A percentile compares a stretch with the other conserved stretches of the same genome.
These are phyloP conservation scores for Aspergillus mulundensis DNA, from an alignment of 495 filamentous ascomycete genomes.

Conservation along the genomic window DNA sequence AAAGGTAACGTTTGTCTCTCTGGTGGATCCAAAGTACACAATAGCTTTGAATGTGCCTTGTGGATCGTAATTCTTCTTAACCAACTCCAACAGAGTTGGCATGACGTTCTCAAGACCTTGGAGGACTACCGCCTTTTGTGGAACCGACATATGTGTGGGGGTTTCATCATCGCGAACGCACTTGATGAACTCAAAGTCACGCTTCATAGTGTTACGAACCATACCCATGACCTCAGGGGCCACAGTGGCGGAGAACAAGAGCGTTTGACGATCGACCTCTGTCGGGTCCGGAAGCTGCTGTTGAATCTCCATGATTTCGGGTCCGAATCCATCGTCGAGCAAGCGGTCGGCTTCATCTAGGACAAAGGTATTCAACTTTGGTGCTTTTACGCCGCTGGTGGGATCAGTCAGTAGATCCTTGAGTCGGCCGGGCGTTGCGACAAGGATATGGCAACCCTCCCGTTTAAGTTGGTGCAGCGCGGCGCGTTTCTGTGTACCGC, in stretches of 20 bases:
- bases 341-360: conserved; percentile 94
- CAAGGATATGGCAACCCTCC: conserved; percentile 81
- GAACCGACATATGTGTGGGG: conserved; percentile 78
- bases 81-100: conserved; percentile 73
- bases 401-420: conserved; percentile 77
- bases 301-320: conserved; percentile 69
- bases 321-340: conserved; percentile 83
- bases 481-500: conserved; percentile 69
- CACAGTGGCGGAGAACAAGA: conserved; percentile 92
- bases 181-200: conserved; percentile 75
- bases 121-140: conserved; percentile 66
- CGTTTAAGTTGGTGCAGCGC: conserved; percentile 59
- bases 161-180: conserved; percentile 75
- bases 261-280: conserved; percentile 71
- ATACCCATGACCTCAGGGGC: conserved; percentile 76
- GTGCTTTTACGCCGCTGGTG: conserved; percentile 59
- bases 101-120: conserved; percentile 69
- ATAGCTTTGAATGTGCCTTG: conserved; percentile 85
- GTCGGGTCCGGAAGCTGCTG: conserved; percentile 56
- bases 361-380: conserved; percentile 73
- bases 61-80: conserved; percentile 42
- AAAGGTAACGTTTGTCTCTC: conserved; percentile 59
- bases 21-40: conserved; percentile 79
- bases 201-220: conserved; percentile 65
- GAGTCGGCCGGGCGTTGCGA: conserved; percentile 88